Evolutionary conservation across 371 early-diverging fungal genomes (phyloP), one percentile per base, ranked within the genome.

Genomic region (Syncephalastrum contaminatum): DNA sequence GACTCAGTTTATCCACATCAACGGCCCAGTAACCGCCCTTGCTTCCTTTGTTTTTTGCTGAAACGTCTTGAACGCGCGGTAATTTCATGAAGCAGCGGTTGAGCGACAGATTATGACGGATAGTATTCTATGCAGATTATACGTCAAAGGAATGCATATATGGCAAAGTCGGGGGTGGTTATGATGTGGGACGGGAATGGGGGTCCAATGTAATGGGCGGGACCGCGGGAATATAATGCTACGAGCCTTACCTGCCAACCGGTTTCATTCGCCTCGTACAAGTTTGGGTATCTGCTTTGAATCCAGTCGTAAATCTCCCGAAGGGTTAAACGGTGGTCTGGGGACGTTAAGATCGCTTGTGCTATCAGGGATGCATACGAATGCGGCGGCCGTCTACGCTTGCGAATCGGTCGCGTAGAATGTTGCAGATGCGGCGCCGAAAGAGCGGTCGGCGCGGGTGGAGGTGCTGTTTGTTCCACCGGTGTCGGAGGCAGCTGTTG

Each of bases 281-380:
- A 65, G 55, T 84, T 78, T 5, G 90, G 87, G 48, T 84, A 89
- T 56, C 79, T 70, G 0, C 68, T 62, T 55, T 80, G 77, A 16
- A 90, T 82, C 84, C 86, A 90, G 22, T 81, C 73, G 61, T 90
- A 90, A 15, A 90, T 90, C 24, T 83, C 83, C 42, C 81, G 82
- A 25, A 90, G 62, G 3, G 89, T 88, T 45, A 90, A 61, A 44
- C 75, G 69, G 19, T 83, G 77, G 13, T 79, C 63, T 4, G 59
- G 60, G 2, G 85, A 81, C 1, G 82, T 69, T 8, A 82, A 27
- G 19, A 90, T 86, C 1, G 90, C 90, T 50, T 88, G 85, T 0
- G 86, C 86, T 44, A 90, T 90, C 7, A 90, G 68, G 7, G 83
- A 73, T 12, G 90, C 80, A 69, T 90, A 90, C 0, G 90, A 87